Conservation (phyloP, 176 grass and related monocot genomes). For the Carex pumila region DNA sequence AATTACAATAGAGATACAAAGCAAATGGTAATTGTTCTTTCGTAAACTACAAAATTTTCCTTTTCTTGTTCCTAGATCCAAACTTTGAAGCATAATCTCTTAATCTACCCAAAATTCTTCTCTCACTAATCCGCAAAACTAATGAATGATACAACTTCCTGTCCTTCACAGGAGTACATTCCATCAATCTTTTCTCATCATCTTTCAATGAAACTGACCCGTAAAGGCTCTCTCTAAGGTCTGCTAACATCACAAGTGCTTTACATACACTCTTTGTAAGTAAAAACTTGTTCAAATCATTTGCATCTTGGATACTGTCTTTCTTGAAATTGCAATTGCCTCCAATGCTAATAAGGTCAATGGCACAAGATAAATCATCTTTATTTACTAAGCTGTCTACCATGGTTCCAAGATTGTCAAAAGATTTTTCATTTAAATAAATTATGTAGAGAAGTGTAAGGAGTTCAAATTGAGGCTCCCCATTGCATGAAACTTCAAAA, state of each 20-base stretch:
- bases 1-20: background rate
- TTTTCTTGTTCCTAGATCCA: slow-evolving; percentile 48
- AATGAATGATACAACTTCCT: slow-evolving; percentile 68
- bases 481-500: slow-evolving; percentile 81
- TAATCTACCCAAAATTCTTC: slow-evolving; percentile 58
- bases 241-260: slow-evolving; percentile 51
- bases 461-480: slow-evolving; percentile 76
- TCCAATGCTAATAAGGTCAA: slow-evolving; percentile 42
- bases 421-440: slow-evolving; percentile 39
- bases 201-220: slow-evolving; percentile 41
- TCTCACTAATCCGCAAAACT: slow-evolving; percentile 60
- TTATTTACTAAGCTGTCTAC: slow-evolving; percentile 26
- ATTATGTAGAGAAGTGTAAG: slow-evolving; percentile 63
- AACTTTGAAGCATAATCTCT: slow-evolving; percentile 34
- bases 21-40: background rate
- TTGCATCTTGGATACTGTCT: slow-evolving; percentile 17
- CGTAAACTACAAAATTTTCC: slow-evolving; percentile 31
- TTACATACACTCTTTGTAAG: slow-evolving; percentile 39
- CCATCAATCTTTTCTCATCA: slow-evolving; percentile 29
- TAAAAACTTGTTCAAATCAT: slow-evolving; percentile 55
- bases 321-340: slow-evolving; percentile 23
- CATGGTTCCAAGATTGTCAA: slow-evolving; percentile 45
- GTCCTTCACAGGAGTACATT: slow-evolving; percentile 35
- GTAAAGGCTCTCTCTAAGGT: slow-evolving; percentile 65
- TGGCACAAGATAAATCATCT: slow-evolving; percentile 33